phyloP scores from a whole-genome alignment of 2,329 filamentous ascomycete genomes.

The Pyrenophora teres region DNA sequence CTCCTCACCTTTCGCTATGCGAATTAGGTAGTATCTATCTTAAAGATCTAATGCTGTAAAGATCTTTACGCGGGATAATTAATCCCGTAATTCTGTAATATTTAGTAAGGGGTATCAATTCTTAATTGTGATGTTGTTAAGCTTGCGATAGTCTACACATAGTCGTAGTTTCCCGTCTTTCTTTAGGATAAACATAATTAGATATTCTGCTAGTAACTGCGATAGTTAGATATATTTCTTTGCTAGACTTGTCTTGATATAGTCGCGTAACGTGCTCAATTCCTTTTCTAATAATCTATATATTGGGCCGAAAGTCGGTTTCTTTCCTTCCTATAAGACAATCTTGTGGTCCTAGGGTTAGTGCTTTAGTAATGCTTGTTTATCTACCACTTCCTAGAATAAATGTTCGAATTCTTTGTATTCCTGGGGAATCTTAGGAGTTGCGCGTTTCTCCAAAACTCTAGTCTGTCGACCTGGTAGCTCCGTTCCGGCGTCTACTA shows the following conservation, averaged over 20 bases:
- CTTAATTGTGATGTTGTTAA: neutral
- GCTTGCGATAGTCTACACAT: too few relatives aligned
- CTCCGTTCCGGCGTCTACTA: too few relatives aligned
- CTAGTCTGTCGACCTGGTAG: too few relatives aligned
- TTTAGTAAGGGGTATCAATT: constrained; percentile 4
- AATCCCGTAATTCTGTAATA: constrained; percentile 11
- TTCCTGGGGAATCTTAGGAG: neutral
- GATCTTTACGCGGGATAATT: constrained; percentile 7
- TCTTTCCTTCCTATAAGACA: neutral
- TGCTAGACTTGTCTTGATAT: too few relatives aligned
- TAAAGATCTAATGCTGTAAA: constrained; percentile 14
- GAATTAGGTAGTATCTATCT: constrained; percentile 6
- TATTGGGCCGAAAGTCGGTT: too few relatives aligned
- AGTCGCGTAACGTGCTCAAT: too few relatives aligned
- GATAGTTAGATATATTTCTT: too few relatives aligned
- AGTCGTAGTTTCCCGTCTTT: too few relatives aligned
- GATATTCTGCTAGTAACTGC: too few relatives aligned
- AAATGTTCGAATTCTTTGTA: constrained; percentile 1
- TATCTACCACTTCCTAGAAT: neutral
- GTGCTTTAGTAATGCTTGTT: neutral
- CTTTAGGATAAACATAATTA: too few relatives aligned
- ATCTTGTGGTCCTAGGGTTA: neutral
- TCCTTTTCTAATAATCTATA: too few relatives aligned
- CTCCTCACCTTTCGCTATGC: constrained; percentile 8
- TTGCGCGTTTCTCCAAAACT: neutral